phyloP scores from a whole-genome alignment of 2,329 filamentous ascomycete genomes.

The Fonsecaea nubica region DNA sequence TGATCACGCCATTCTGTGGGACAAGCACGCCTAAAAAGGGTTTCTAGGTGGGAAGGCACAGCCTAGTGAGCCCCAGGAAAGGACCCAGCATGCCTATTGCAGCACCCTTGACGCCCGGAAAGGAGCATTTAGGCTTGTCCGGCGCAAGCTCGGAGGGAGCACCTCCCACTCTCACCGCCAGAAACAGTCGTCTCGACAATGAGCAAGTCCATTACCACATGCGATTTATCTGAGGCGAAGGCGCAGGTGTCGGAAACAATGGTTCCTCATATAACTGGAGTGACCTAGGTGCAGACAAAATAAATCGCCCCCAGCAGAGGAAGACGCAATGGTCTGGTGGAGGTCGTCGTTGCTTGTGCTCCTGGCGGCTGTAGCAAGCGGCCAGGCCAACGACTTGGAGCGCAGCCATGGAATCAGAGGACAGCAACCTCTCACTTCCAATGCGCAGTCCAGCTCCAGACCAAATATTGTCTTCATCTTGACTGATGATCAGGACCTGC shows the following conservation, averaged over 20 bases:
- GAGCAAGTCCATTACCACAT: not conserved
- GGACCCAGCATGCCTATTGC: not conserved
- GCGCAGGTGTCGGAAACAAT: not conserved
- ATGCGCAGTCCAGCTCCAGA: not conserved
- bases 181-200: not conserved
- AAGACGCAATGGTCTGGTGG: not conserved
- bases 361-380: not conserved
- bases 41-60: not conserved
- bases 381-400: not conserved
- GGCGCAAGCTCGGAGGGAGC: not conserved
- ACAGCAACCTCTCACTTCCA: constrained; percentile 12
- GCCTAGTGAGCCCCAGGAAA: not conserved
- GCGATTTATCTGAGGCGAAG: not conserved
- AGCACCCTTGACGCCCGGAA: not conserved
- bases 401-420: not conserved
- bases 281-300: not conserved
- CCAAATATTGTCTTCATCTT: constrained; percentile 71
- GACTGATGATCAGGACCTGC: constrained; percentile 71
- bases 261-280: not conserved
- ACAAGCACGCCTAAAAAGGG: constrained; percentile 14
- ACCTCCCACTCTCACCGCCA: not conserved
- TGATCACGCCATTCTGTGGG: constrained; percentile 21
- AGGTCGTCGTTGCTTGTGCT: constrained; percentile 7
- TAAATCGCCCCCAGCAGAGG: not conserved
- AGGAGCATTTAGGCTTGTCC: not conserved